phyloP scores from a whole-genome alignment of 345 rosid species.

The Gossypium thurberi region DNA sequence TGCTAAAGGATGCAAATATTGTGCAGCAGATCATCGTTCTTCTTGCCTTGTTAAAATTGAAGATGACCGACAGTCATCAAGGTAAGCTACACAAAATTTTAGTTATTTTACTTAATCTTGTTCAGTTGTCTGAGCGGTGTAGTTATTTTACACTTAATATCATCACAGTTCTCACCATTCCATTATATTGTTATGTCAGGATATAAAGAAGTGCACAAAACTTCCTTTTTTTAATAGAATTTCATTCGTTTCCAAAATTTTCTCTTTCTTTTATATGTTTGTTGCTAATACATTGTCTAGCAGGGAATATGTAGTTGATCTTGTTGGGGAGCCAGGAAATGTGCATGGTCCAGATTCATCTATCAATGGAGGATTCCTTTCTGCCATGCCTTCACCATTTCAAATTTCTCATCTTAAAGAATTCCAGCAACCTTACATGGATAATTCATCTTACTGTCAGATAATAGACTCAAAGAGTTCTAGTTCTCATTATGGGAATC shows the following conservation, averaged over 20 bases:
- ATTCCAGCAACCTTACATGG: slow-evolving; percentile 38
- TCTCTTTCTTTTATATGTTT: not conserved
- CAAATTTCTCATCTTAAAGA: slow-evolving; percentile 52
- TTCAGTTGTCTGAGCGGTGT: not conserved
- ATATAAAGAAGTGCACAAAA: not conserved
- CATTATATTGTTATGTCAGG: not conserved
- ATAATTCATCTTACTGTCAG: slow-evolving; percentile 28
- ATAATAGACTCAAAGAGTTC: slow-evolving; percentile 24
- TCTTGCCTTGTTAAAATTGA: slow-evolving; percentile 91
- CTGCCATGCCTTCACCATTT: slow-evolving; percentile 63
- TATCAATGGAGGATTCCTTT: slow-evolving; percentile 58
- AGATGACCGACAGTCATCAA: slow-evolving; percentile 57
- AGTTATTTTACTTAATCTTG: not conserved
- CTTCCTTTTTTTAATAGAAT: not conserved
- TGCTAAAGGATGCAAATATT: slow-evolving; percentile 89
- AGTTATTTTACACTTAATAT: not conserved
- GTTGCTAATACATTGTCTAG: slow-evolving; percentile 20
- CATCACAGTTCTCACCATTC: not conserved
- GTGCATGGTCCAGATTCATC: slow-evolving; percentile 80
- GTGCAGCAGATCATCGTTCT: slow-evolving; percentile 72
- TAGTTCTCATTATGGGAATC: slow-evolving; percentile 26
- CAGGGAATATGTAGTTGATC: slow-evolving; percentile 98
- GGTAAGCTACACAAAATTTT: slow-evolving; percentile 31
- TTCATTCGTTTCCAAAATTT: not conserved
- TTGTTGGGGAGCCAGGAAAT: slow-evolving; percentile 87